Conservation (phyloP, 495 filamentous ascomycete genomes). For the Talaromyces trachyspermus region DNA sequence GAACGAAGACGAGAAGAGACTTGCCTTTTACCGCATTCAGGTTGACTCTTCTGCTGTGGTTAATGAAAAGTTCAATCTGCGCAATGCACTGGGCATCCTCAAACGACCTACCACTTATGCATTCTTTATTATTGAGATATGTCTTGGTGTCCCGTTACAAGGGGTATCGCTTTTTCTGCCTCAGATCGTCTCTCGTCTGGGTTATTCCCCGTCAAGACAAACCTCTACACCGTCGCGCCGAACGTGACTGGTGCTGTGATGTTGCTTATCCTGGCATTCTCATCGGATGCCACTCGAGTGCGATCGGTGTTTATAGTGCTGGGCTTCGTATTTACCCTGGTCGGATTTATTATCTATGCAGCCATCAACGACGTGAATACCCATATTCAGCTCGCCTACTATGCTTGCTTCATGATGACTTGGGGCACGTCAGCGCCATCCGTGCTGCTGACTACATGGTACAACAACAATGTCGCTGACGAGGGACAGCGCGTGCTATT, state of each 20-base stretch:
- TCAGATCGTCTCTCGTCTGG: conserved; percentile 60
- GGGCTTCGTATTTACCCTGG: conserved; percentile 65
- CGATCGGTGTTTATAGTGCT: conserved; percentile 68
- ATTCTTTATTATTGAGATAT: conserved; percentile 63
- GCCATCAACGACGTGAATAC: conserved; percentile 52
- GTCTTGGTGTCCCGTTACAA: conserved; percentile 69
- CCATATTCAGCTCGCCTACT: conserved; percentile 61
- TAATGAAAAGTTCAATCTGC: conserved; percentile 61
- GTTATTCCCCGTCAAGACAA: conserved; percentile 60
- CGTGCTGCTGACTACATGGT: conserved; percentile 51
- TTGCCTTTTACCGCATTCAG: conserved; percentile 68
- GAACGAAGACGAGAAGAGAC: conserved; percentile 52
- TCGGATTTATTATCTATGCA: conserved; percentile 70
- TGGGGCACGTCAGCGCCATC: conserved; percentile 55
- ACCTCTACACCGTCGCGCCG: conserved; percentile 70
- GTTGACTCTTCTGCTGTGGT: conserved; percentile 66
- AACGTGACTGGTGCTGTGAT: conserved; percentile 62
- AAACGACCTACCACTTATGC: conserved; percentile 53
- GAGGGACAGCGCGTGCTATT: conserved; percentile 64
- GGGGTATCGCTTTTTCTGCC: conserved; percentile 65
- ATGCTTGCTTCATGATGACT: conserved; percentile 76
- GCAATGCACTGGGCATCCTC: conserved; percentile 58
- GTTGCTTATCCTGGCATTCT: conserved; percentile 61
- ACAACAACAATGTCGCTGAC: conserved; percentile 75
- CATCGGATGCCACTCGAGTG: conserved; percentile 55